phyloP scores from a whole-genome alignment of 495 filamentous ascomycete species.

The Hyaloscypha hepaticicola region DNA sequence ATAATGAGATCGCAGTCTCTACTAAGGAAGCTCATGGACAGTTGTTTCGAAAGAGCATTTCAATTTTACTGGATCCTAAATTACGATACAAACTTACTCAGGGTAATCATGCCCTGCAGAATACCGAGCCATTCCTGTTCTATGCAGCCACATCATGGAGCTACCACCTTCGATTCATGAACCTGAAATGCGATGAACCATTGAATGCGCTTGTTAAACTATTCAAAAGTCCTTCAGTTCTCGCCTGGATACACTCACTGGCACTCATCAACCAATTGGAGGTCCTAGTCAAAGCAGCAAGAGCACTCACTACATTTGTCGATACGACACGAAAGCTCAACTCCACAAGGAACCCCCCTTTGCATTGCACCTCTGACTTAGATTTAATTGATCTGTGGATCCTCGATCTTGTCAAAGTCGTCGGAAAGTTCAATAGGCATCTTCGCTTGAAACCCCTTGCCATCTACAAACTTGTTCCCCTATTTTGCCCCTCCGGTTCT shows the following conservation, averaged over 20 bases:
- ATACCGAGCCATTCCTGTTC: background rate
- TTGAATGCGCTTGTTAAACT: background rate
- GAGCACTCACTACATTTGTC: background rate
- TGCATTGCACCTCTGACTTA: background rate
- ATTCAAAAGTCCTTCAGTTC: background rate
- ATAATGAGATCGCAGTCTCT: background rate
- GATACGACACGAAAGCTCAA: background rate
- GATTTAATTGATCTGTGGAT: background rate
- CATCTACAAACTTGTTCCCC: constrained; percentile 1
- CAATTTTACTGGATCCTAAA: too few species aligned
- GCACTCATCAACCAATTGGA: background rate
- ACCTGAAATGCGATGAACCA: background rate
- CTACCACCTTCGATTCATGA: constrained; percentile 1
- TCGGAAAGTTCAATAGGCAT: background rate
- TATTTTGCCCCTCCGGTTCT: background rate
- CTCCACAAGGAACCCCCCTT: background rate
- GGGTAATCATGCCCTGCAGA: background rate
- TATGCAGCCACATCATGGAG: constrained; percentile 11
- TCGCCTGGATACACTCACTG: background rate
- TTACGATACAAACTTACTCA: background rate
- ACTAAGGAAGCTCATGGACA: background rate
- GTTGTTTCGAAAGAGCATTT: background rate
- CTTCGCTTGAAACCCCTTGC: background rate
- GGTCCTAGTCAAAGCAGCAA: background rate
- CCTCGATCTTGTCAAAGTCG: background rate